Base-by-base conservation (phyloP, 495 filamentous ascomycete genomes). In the Talaromyces borbonicus region DNA sequence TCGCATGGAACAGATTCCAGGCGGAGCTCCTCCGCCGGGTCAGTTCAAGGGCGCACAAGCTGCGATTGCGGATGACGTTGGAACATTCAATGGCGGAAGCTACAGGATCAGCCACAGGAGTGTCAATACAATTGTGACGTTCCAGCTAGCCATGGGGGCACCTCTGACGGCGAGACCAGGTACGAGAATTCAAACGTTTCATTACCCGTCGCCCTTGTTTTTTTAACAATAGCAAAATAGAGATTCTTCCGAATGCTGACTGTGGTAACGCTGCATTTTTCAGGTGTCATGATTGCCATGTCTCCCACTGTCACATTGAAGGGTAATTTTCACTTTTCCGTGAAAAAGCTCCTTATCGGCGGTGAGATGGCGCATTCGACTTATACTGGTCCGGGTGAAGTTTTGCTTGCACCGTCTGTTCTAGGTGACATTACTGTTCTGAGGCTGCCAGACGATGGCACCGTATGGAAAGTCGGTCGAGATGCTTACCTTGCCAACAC, bases 91-190 rank as follows among this genome's bases (percentile, higher is more conserved):
- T 65, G 92, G 92, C 8, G 92, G 92, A 7, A 88, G 80, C 51
- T 98, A 90, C 58, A 71, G 93, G 16, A 87, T 98, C 61, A 92
- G 87, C 52, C 92, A 98, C 56, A 75, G 92, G 5, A 90, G 97
- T 56, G 80, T 76, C 32, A 98, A 98, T 58, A 87, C 87, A 0
- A 76, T 97, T 31, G 54, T 96, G 36, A 98, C 93, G 0, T 46
- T 98, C 2, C 90, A 95, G 57, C 61, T 98, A 11, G 90, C 92
- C 2, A 80, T 90, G 55, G 90, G 89, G 4, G 93, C 85, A 56
- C 90, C 92, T 0, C 55, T 98, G 35, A 72, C 71, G 12, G 86
- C 80, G 0, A 90, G 85, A 53, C 89, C 92, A 31, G 88, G 87
- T 80, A 72, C 47, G 63, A 56, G 16, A 12, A 12, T 5, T 23